A percentile compares a stretch with the other conserved stretches of the same genome.
Evolutionary conservation across 1,284 basidiomycete species (phyloP).

Genomic region (Puccinia triticina): DNA sequence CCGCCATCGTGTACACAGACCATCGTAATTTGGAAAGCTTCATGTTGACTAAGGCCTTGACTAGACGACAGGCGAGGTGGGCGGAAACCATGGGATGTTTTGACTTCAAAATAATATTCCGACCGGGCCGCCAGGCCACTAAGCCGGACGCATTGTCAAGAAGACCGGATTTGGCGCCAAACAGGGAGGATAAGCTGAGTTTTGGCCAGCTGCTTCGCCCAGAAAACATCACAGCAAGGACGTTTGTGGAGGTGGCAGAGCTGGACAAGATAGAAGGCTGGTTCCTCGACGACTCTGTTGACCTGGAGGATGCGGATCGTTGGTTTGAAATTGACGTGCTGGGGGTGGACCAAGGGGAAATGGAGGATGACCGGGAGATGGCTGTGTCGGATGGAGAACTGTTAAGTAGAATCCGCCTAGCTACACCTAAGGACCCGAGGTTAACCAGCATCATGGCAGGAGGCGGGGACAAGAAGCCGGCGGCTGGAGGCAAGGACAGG

Average conservation of each 20-base stretch:
- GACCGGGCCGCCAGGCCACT: too few species aligned
- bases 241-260: neutral
- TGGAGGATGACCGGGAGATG: neutral
- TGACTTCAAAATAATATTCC: too few species aligned
- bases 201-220: neutral
- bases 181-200: neutral
- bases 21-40: too few species aligned
- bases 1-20: too few species aligned
- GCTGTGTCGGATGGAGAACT: too few species aligned
- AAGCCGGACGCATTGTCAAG: neutral
- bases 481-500: too few species aligned
- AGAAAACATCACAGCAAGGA: neutral
- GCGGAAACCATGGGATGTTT: too few species aligned
- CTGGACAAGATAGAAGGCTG: neutral
- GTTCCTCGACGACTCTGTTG: neutral
- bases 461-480: too few species aligned
- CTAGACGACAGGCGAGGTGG: too few species aligned
- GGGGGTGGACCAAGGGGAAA: neutral
- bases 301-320: neutral
- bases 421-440: neutral
- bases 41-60: too few species aligned
- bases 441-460: too few species aligned
- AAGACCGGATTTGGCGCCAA: neutral
- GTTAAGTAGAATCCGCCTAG: too few species aligned
- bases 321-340: slow-evolving; percentile 1